Percentiles rank a stretch among this genome's conserved stretches.
These are phyloP conservation scores for Pestalotiopsis sp. DNA, from an alignment of 2,329 filamentous ascomycete genomes.

Conservation along the genomic window DNA sequence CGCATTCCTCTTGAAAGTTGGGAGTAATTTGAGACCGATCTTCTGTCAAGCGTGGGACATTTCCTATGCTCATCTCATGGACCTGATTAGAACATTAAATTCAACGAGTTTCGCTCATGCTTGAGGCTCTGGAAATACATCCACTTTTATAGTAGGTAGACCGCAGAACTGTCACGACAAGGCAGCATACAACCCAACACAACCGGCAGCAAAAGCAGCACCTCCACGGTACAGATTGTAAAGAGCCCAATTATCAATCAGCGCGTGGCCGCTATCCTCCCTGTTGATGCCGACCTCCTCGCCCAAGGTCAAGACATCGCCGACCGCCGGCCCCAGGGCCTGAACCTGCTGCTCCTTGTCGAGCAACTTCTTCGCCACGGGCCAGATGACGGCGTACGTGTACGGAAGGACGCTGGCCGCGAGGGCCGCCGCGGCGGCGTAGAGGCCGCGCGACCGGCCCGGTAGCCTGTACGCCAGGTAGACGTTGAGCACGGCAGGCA, in stretches of 20 bases:
- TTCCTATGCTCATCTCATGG: too few species aligned
- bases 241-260: conserved; percentile 50
- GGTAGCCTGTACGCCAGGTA: conserved; percentile 45
- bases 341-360: conserved; percentile 43
- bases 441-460: conserved; percentile 32
- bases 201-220: conserved; percentile 39
- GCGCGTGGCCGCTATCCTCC: conserved; percentile 17
- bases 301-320: neutral
- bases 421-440: conserved; percentile 47
- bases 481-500: conserved; percentile 43
- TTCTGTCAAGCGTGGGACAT: too few species aligned
- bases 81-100: too few species aligned
- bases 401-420: conserved; percentile 53
- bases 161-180: conserved; percentile 34
- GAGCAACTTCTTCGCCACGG: conserved; percentile 51
- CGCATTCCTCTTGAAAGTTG: too few species aligned
- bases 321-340: conserved; percentile 22
- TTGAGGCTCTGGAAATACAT: neutral
- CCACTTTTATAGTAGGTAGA: neutral
- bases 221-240: conserved; percentile 68
- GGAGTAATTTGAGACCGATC: too few species aligned
- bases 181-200: conserved; percentile 55
- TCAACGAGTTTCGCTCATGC: too few species aligned
- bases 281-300: conserved; percentile 1
- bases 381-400: conserved; percentile 47